phyloP scores from a whole-genome alignment of 495 filamentous ascomycete genomes.

The Penicillium diatomitis region DNA sequence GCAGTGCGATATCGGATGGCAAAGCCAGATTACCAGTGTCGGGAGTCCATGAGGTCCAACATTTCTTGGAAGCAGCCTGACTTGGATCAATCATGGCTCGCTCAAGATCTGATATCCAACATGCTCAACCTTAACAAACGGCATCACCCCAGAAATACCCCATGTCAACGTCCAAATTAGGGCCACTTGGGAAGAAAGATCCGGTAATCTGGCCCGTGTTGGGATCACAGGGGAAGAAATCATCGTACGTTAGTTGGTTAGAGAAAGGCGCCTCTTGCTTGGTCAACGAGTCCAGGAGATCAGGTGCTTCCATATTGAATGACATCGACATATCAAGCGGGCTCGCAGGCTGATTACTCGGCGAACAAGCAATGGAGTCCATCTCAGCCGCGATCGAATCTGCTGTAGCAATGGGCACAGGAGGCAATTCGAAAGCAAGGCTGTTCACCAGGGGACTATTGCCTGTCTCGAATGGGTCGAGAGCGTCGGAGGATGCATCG shows the following conservation, averaged over 20 bases:
- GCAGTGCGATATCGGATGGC: not conserved
- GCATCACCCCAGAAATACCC: slow-evolving; percentile 28
- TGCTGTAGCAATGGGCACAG: slow-evolving; percentile 2
- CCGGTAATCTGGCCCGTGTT: slow-evolving; percentile 33
- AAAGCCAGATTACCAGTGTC: no score
- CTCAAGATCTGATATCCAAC: no score
- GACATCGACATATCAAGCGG: slow-evolving; percentile 12
- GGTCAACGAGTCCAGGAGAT: slow-evolving; percentile 18
- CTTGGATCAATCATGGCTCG: no score
- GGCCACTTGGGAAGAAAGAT: slow-evolving; percentile 28
- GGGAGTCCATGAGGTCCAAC: no score
- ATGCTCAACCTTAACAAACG: slow-evolving; percentile 10
- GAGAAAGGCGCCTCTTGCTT: slow-evolving; percentile 17
- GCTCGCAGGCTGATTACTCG: slow-evolving; percentile 15
- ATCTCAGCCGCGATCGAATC: slow-evolving; percentile 18
- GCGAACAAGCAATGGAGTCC: slow-evolving; percentile 20
- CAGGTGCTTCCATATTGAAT: slow-evolving; percentile 15
- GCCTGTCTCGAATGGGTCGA: not conserved
- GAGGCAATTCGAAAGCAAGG: slow-evolving; percentile 13
- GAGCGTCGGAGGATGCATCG: slow-evolving; percentile 5
- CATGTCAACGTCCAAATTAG: slow-evolving; percentile 27
- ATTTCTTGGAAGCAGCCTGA: no score
- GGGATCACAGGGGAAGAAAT: slow-evolving; percentile 31
- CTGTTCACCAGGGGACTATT: slow-evolving; percentile 8
- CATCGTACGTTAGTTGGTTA: slow-evolving; percentile 19